These are phyloP conservation scores for Erodium chrysanthum DNA, from an alignment of 441 rosid species.

Conservation along the genomic window DNA sequence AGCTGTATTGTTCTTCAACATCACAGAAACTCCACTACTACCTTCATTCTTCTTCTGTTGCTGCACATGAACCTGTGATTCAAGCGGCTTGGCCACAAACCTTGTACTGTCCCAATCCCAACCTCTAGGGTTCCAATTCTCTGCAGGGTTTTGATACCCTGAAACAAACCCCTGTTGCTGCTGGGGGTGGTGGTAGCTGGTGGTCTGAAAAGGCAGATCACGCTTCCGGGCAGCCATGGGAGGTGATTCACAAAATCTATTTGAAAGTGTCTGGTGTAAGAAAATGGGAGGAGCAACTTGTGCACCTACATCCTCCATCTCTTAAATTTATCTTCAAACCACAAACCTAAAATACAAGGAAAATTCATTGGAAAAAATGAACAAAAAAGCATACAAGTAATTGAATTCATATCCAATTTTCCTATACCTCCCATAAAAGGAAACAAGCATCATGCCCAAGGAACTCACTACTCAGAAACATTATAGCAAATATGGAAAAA, in stretches of 20 bases:
- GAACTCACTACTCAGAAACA: neutral
- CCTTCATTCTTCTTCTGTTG: conserved; percentile 19
- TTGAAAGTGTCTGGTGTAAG: conserved; percentile 42
- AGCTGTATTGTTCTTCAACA: conserved; percentile 16
- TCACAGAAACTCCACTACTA: conserved; percentile 6
- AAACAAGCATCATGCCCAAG: neutral
- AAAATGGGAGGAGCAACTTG: conserved; percentile 57
- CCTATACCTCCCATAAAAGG: neutral
- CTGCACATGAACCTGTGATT: conserved; percentile 21
- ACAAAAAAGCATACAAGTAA: neutral
- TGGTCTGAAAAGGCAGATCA: conserved; percentile 38
- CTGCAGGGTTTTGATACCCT: conserved; percentile 18
- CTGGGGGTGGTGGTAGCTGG: conserved; percentile 28
- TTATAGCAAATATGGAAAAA: neutral
- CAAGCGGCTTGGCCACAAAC: conserved; percentile 54
- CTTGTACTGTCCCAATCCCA: conserved; percentile 77
- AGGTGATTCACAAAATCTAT: conserved; percentile 29
- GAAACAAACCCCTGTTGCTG: conserved; percentile 20
- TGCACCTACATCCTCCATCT: conserved; percentile 71
- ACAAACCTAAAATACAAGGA: neutral
- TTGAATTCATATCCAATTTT: neutral
- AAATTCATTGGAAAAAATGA: neutral
- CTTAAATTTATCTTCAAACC: conserved; percentile 9
- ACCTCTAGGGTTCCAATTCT: conserved; percentile 51
- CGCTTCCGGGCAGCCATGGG: conserved; percentile 58